phyloP scores from a whole-genome alignment of 257 asterid species.

The Fraxinus americana region DNA sequence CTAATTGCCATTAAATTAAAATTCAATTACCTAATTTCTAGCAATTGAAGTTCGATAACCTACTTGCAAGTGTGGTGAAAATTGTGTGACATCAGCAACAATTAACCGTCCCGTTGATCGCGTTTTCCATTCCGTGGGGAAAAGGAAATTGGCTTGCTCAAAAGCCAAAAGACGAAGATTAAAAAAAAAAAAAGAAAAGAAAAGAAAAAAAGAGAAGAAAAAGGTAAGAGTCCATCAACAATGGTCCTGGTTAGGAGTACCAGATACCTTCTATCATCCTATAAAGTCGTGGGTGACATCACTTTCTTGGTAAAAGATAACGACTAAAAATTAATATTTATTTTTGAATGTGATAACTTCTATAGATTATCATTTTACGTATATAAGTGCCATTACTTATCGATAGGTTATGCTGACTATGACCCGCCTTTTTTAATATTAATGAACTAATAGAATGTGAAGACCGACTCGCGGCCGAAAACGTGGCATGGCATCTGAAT shows the following conservation, averaged over 20 bases:
- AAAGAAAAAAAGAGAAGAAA: too few species aligned
- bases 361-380: fast-evolving
- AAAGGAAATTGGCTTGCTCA: background rate
- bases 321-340: background rate
- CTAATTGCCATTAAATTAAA: too few species aligned
- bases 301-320: background rate
- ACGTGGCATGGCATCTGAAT: background rate
- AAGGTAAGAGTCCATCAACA: background rate
- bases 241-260: background rate
- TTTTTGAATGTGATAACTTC: too few species aligned
- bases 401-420: background rate
- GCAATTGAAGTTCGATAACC: too few species aligned
- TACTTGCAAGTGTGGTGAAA: too few species aligned
- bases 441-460: background rate
- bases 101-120: too few species aligned
- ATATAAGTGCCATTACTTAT: background rate
- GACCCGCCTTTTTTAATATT: background rate
- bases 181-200: too few species aligned
- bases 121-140: too few species aligned
- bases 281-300: background rate
- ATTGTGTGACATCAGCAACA: too few species aligned
- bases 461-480: background rate
- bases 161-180: too few species aligned
- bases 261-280: background rate
- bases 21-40: too few species aligned